These are phyloP conservation scores for Didymella glomerata DNA, from an alignment of 2,329 filamentous ascomycete species.

Conservation along the genomic window DNA sequence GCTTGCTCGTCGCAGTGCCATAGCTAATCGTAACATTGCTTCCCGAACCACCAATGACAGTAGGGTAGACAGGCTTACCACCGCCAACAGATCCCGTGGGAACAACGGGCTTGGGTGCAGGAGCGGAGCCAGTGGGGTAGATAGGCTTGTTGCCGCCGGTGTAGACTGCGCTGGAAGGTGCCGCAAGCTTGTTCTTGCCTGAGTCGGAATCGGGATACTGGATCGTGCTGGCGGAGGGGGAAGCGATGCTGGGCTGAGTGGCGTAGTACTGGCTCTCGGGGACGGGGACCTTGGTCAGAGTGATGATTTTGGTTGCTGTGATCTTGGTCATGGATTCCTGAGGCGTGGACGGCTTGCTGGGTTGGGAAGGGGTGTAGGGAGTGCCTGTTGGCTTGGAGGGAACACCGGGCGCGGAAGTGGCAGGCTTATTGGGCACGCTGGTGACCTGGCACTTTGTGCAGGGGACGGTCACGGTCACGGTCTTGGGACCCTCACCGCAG, in stretches of 20 bases:
- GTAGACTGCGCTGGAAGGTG: background rate
- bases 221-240: constrained; percentile 12
- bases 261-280: constrained; percentile 23
- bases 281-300: constrained; percentile 29
- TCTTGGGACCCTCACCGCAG: constrained; percentile 37
- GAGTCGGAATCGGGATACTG: constrained; percentile 15
- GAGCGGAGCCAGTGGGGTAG: background rate
- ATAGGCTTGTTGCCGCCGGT: background rate
- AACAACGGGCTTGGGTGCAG: background rate
- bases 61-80: constrained; percentile 1
- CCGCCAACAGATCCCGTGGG: constrained; percentile 4
- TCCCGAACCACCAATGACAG: background rate
- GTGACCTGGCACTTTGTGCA: constrained; percentile 23
- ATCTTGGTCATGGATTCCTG: constrained; percentile 17
- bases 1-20: constrained; percentile 5
- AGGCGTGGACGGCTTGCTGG: constrained; percentile 12
- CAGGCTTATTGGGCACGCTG: constrained; percentile 9
- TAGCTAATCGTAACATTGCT: constrained; percentile 26
- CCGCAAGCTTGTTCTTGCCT: constrained; percentile 9
- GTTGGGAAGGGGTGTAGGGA: constrained; percentile 8
- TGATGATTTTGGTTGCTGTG: constrained; percentile 30
- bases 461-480: constrained; percentile 39
- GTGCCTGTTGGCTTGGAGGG: constrained; percentile 9
- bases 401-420: constrained; percentile 1
- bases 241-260: constrained; percentile 7